Percentiles rank a stretch among this genome's conserved stretches.
Conservation (phyloP, 441 rosid genomes). For the Mallotus japonicus region DNA sequence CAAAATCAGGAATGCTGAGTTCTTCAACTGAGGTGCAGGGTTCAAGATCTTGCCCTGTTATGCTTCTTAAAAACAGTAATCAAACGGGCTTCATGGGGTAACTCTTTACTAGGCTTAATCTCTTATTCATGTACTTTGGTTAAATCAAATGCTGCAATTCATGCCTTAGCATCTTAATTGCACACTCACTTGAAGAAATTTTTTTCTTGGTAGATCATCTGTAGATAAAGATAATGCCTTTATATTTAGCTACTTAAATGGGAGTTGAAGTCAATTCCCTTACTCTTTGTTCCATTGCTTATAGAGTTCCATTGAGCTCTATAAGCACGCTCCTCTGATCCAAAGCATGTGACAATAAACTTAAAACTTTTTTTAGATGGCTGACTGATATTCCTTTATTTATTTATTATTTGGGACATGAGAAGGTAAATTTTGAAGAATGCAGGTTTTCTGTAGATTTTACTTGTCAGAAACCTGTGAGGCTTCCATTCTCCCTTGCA, state of each 20-base stretch:
- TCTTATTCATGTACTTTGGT: background rate
- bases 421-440: background rate
- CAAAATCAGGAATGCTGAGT: constrained; percentile 29
- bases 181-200: background rate
- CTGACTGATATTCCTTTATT: background rate
- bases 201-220: background rate
- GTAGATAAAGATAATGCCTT: background rate
- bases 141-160: background rate
- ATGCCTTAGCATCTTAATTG: background rate
- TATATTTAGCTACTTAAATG: background rate
- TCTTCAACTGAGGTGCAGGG: constrained; percentile 37
- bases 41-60: constrained; percentile 59
- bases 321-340: background rate
- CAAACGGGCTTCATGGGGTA: constrained; percentile 51
- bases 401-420: constrained; percentile 4
- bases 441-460: background rate
- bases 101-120: constrained; percentile 16
- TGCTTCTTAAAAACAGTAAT: constrained; percentile 61
- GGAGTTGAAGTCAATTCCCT: background rate
- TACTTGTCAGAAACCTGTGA: background rate
- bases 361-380: background rate
- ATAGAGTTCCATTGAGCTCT: too few relatives aligned
- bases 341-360: background rate
- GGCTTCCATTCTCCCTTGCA: background rate
- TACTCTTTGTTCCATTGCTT: background rate